A percentile compares a stretch with the other conserved stretches of the same genome.
phyloP scores from a whole-genome alignment of 306 rosid species.

The Prunus mume region DNA sequence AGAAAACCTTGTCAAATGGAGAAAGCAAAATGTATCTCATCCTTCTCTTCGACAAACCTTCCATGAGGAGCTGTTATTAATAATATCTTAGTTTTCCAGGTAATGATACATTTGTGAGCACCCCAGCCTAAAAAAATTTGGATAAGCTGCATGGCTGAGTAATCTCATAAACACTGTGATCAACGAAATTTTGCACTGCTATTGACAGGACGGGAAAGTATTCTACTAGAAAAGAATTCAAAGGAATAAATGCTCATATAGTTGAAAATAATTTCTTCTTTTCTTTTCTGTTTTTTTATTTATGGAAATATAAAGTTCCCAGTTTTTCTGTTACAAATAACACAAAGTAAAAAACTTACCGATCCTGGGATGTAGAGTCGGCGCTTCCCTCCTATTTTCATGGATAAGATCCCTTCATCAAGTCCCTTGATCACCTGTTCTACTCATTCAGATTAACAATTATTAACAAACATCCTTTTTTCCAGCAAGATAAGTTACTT shows the following conservation, averaged over 20 bases:
- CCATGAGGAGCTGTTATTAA: too few relatives aligned
- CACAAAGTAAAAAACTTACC: slow-evolving; percentile 50
- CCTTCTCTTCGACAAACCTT: too few relatives aligned
- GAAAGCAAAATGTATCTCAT: too few relatives aligned
- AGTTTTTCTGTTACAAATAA: not conserved
- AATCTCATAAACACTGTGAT: not conserved
- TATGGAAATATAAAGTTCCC: too few relatives aligned
- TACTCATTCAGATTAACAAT: slow-evolving; percentile 25
- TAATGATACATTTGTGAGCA: not conserved
- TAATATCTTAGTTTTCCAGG: not conserved
- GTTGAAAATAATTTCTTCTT: too few relatives aligned
- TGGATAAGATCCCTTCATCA: slow-evolving; percentile 86
- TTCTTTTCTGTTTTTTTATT: too few relatives aligned
- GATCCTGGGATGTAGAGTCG: slow-evolving; percentile 88
- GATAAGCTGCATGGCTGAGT: not conserved
- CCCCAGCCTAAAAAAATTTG: not conserved
- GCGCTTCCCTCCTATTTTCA: slow-evolving; percentile 92
- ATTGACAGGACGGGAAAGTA: too few relatives aligned
- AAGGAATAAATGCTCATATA: too few relatives aligned
- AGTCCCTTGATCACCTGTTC: slow-evolving; percentile 95
- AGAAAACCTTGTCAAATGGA: too few relatives aligned
- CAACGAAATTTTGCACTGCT: not conserved
- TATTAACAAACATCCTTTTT: slow-evolving; percentile 3
- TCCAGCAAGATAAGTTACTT: not conserved
- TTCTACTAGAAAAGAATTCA: too few relatives aligned